A percentile compares a stretch with the other conserved stretches of the same genome.
phyloP scores from a whole-genome alignment of 306 rosid genomes.

The Dalbergia cultrata region DNA sequence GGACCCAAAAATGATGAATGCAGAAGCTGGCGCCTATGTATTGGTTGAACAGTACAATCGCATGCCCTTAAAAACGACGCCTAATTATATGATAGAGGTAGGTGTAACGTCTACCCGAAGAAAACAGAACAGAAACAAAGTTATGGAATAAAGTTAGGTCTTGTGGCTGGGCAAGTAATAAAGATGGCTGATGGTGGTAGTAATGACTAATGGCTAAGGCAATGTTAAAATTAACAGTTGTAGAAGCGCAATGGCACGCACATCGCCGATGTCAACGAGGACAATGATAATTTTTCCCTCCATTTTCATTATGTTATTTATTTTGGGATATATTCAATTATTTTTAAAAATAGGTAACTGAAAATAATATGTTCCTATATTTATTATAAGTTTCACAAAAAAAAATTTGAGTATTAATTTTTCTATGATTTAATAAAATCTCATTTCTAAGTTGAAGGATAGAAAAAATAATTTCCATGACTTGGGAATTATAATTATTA shows the following conservation, averaged over 20 bases:
- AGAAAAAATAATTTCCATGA: too few relatives aligned
- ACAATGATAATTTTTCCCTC: background rate
- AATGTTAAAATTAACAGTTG: background rate
- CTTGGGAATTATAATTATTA: too few relatives aligned
- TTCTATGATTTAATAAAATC: too few relatives aligned
- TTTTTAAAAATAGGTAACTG: too few relatives aligned
- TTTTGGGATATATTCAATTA: too few relatives aligned
- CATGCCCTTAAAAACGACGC: background rate
- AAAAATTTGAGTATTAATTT: too few relatives aligned
- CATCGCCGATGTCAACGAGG: background rate
- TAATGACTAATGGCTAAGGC: background rate
- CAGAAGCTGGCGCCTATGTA: conserved; percentile 13
- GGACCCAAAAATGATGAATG: background rate
- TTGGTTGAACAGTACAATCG: conserved; percentile 33
- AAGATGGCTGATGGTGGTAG: background rate
- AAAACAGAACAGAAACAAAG: conserved; percentile 1
- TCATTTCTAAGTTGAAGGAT: too few relatives aligned
- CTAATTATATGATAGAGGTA: conserved; percentile 7
- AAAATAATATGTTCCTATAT: too few relatives aligned
- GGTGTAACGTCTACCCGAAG: conserved; percentile 25
- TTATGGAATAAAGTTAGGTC: conserved; percentile 28
- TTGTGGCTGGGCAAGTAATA: background rate
- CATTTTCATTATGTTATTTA: too few relatives aligned
- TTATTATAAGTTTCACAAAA: too few relatives aligned
- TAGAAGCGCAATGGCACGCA: background rate